A percentile compares a stretch with the other conserved stretches of the same genome.
Conservation (phyloP, 208 protist genomes). For the Trypanosoma caninum region DNA sequence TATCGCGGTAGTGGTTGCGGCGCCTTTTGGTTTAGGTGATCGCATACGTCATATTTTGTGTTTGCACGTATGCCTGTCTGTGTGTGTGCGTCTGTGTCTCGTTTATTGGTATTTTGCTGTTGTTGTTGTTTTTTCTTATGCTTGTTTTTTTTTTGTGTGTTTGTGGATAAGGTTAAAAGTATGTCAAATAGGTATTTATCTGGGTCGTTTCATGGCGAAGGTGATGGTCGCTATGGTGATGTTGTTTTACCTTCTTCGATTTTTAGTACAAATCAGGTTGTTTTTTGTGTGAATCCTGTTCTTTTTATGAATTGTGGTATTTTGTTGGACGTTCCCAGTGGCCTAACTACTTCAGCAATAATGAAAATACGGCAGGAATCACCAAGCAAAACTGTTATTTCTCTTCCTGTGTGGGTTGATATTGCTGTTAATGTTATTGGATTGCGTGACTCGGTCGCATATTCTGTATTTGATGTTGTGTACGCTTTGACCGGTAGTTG, state of each 20-base stretch:
- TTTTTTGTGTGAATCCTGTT: constrained; percentile 80
- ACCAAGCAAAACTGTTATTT: constrained; percentile 71
- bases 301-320: constrained; percentile 82
- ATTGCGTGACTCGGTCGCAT: constrained; percentile 58
- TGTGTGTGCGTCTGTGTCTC: no score
- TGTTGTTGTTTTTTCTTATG: constrained; percentile 1
- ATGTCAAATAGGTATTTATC: constrained; percentile 22
- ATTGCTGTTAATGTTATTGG: constrained; percentile 63
- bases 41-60: no score
- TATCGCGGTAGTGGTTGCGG: no score
- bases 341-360: constrained; percentile 68
- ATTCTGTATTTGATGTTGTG: constrained; percentile 86
- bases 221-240: constrained; percentile 19
- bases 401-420: constrained; percentile 72
- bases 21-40: no score
- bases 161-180: background rate
- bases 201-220: constrained; percentile 13
- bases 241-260: constrained; percentile 16
- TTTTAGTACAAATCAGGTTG: constrained; percentile 34
- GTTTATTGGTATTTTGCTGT: background rate
- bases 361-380: constrained; percentile 69
- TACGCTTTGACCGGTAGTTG: constrained; percentile 78
- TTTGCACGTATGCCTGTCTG: no score
- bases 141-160: constrained; percentile 10
- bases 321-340: constrained; percentile 62